These are phyloP conservation scores for Spirogloea muscicola DNA, from an alignment of 139 green algal species.

Conservation along the genomic window DNA sequence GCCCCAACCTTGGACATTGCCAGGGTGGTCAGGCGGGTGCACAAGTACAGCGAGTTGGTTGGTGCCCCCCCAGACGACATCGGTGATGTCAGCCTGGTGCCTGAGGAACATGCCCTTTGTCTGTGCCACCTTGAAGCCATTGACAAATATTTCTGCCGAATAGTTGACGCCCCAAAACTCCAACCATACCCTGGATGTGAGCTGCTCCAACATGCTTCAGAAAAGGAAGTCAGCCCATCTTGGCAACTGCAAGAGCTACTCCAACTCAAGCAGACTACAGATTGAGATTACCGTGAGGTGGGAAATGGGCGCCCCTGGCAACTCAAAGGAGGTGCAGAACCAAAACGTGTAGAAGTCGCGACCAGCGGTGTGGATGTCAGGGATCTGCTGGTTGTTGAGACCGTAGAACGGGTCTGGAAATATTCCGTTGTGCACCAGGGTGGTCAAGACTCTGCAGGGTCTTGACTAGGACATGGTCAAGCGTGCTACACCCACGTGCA, in stretches of 20 bases:
- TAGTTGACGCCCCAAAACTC: constrained; percentile 50
- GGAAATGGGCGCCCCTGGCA: constrained; percentile 11
- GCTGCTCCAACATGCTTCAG: too few species aligned
- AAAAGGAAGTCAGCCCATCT: too few species aligned
- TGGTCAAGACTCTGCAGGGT: constrained; percentile 38
- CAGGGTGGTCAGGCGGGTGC: constrained; percentile 45
- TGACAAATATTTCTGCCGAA: constrained; percentile 34
- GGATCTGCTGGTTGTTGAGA: constrained; percentile 30
- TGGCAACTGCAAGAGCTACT: too few species aligned
- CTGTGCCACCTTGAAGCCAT: constrained; percentile 11
- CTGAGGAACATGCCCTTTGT: constrained; percentile 48
- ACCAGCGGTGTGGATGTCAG: constrained; percentile 28
- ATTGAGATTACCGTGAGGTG: too few species aligned
- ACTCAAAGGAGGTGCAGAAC: constrained; percentile 36
- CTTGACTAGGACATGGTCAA: neutral
- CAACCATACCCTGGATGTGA: constrained; percentile 45
- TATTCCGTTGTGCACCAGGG: constrained; percentile 35
- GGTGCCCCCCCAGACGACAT: constrained; percentile 1
- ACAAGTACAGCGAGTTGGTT: constrained; percentile 46
- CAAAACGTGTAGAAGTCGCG: constrained; percentile 49
- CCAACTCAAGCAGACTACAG: too few species aligned
- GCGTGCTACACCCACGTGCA: neutral
- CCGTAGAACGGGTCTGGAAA: constrained; percentile 46
- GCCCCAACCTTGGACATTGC: constrained; percentile 43
- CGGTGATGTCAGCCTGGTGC: constrained; percentile 40